Base-by-base conservation (phyloP, 352 stramenopile species). In the Phytophthora colocasiae region DNA sequence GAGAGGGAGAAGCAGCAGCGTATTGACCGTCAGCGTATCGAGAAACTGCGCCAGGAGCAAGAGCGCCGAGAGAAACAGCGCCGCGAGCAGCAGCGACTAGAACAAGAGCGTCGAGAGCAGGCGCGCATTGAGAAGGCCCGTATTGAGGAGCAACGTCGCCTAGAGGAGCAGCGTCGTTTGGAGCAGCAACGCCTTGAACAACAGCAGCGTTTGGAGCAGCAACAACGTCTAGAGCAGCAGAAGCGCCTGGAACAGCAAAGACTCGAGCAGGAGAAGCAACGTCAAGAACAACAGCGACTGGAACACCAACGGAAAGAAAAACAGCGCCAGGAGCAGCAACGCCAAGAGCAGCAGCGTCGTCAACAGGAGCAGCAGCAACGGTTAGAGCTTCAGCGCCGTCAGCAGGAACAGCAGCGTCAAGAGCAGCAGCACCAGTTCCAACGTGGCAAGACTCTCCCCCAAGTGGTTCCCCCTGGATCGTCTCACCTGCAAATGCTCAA, bases 401-500 rank as follows among this genome's bases (percentile, higher is more conserved):
- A 64, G 44, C 67, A 58, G 17, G 63, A 75, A 19, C 66, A 77
- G 38, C 68, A 73, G 48, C 69, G 55, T 4, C 71, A 79, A 71
- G 66, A 75, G 64, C 72, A 80, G 39, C 48, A 73, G 27, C 70
- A 60, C 19, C 63, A 74, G 51, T 75, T 82, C 55, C 66, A 78
- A 17, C 74, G 52, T 36, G 63, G 57, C 26, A 82, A 82, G 27
- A 77, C 46, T 40, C 71, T 78, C 14, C 66, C 74, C 24, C 74
- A 82, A 61, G 72, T 79, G 22, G 53, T 39, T n/a, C 54, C 48
- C 9, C 53, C 66, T 39, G 57, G 70, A 26, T 69, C 74, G 24
- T 76, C 74, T 31, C 77, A 85, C 31, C 40, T 85, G 49, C 76
- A 87, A 36, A 79, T 87, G 77, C 54, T 83, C 12, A 81, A 60